These are phyloP conservation scores for Lactarius sp. DNA, from an alignment of 768 basidiomycete genomes.

Conservation along the genomic window DNA sequence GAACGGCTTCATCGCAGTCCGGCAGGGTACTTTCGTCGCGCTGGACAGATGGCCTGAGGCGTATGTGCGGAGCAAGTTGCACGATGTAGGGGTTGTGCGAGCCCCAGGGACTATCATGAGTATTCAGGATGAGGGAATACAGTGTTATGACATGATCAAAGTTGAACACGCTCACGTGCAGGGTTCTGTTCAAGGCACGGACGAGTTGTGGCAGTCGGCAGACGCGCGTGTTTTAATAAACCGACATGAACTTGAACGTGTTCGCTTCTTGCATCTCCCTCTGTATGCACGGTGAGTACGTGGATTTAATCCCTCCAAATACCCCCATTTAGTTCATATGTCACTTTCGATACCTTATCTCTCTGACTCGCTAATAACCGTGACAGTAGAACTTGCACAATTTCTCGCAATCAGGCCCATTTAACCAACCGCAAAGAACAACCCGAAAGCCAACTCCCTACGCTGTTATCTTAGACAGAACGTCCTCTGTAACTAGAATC, in stretches of 20 bases:
- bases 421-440: neutral
- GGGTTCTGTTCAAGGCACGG: conserved; percentile 4
- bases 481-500: neutral
- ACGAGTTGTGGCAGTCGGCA: neutral
- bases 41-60: neutral
- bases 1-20: conserved; percentile 15
- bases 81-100: too few relatives aligned
- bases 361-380: neutral
- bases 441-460: neutral
- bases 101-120: too few relatives aligned
- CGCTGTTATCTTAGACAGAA: neutral
- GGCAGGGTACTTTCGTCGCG: conserved; percentile 17
- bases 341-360: neutral
- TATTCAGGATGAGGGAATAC: neutral
- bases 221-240: neutral
- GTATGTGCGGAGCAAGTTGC: too few relatives aligned
- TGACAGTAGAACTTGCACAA: neutral
- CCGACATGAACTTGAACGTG: neutral
- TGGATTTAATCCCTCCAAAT: neutral
- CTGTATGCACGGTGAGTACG: conserved; percentile 1
- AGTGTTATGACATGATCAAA: neutral
- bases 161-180: conserved; percentile 10
- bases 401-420: neutral
- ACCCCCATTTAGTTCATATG: too few relatives aligned
- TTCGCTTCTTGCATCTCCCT: neutral